Conservation (phyloP, 371 early-diverging fungal species). For the Syncephalastrum racemosum region DNA sequence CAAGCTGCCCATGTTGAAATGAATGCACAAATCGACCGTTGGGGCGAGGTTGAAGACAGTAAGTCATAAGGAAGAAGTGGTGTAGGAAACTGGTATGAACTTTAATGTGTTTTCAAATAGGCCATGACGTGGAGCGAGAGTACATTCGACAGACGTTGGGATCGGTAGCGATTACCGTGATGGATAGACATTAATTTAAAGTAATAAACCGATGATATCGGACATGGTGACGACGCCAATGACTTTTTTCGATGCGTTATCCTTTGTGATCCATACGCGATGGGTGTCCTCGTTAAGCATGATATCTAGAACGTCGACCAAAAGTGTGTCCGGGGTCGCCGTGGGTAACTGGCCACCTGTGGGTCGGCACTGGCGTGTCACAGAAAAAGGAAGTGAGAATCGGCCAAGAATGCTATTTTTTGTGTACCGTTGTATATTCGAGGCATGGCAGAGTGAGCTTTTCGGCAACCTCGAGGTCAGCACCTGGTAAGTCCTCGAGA, state of each 20-base stretch:
- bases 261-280: slow-evolving; percentile 56
- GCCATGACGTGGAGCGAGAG: slow-evolving; percentile 54
- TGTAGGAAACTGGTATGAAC: background rate
- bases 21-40: slow-evolving; percentile 80
- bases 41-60: slow-evolving; percentile 95
- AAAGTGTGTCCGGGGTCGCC: slow-evolving; percentile 27
- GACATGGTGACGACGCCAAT: slow-evolving; percentile 58
- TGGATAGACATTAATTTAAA: slow-evolving; percentile 35
- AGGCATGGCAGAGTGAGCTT: slow-evolving; percentile 37
- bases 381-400: slow-evolving; percentile 7
- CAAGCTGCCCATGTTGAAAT: slow-evolving; percentile 86
- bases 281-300: slow-evolving; percentile 48
- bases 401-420: background rate
- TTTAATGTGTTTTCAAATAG: slow-evolving; percentile 17
- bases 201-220: slow-evolving; percentile 45
- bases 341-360: slow-evolving; percentile 22
- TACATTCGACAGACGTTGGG: slow-evolving; percentile 51
- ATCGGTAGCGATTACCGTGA: slow-evolving; percentile 44
- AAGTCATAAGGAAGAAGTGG: slow-evolving; percentile 10
- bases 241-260: slow-evolving; percentile 27
- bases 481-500: slow-evolving; percentile 51
- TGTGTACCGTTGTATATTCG: slow-evolving; percentile 47
- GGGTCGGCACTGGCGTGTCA: slow-evolving; percentile 1
- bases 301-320: slow-evolving; percentile 32
- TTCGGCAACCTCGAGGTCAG: slow-evolving; percentile 41